These are phyloP conservation scores for Uromyces viciae-fabae DNA, from an alignment of 1,284 basidiomycete species.

Conservation along the genomic window DNA sequence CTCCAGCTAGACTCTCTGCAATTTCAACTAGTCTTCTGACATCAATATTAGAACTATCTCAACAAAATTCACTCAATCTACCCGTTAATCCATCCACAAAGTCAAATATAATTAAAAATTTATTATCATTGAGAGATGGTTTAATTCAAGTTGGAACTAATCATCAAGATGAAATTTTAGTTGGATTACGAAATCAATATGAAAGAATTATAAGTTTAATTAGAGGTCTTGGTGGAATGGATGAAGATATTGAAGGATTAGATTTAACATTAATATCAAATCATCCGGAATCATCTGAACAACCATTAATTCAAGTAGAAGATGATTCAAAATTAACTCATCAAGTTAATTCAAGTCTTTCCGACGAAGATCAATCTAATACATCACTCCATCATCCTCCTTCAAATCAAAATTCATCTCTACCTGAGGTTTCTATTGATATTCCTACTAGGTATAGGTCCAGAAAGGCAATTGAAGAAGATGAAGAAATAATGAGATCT, in stretches of 20 bases:
- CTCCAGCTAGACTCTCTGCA: slow-evolving; percentile 32
- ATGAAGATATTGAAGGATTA: slow-evolving; percentile 14
- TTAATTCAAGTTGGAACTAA: slow-evolving; percentile 16
- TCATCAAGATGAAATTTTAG: slow-evolving; percentile 26
- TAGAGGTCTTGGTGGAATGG: slow-evolving; percentile 16
- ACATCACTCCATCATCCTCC: neutral
- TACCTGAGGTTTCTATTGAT: neutral
- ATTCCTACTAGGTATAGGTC: slow-evolving; percentile 11
- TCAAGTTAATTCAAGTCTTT: neutral
- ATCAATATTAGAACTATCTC: slow-evolving; percentile 20
- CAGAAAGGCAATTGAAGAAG: slow-evolving; percentile 31
- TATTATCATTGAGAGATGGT: slow-evolving; percentile 12
- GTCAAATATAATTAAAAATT: slow-evolving; percentile 17
- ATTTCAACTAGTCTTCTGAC: slow-evolving; percentile 31
- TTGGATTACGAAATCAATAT: slow-evolving; percentile 29
- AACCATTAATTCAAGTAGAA: slow-evolving; percentile 25
- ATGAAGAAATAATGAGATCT: slow-evolving; percentile 33
- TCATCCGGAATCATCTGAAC: neutral
- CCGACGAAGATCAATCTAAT: neutral
- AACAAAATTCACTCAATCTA: slow-evolving; percentile 21
- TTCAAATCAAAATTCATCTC: neutral
- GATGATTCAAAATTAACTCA: neutral
- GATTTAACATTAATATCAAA: neutral
- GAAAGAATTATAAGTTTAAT: slow-evolving; percentile 19
- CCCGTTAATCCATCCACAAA: slow-evolving; percentile 4